Evolutionary conservation across 306 rosid genomes (phyloP).

Genomic region (Lathyrus sativus): DNA sequence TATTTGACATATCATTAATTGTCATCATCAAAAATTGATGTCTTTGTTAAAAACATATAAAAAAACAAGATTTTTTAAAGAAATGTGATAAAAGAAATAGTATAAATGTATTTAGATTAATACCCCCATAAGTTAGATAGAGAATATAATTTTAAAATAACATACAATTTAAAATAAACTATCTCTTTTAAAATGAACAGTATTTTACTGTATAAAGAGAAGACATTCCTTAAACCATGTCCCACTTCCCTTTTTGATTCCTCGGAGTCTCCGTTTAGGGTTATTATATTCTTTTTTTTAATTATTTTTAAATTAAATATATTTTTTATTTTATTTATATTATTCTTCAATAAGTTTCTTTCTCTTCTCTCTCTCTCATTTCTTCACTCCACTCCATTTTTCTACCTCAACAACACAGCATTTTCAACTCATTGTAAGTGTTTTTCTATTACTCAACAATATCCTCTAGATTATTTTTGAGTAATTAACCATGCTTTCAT

Average conservation of each 20-base stretch:
- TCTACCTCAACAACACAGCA: slow-evolving; percentile 8
- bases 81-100: too few relatives aligned
- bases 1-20: too few relatives aligned
- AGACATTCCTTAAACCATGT: slow-evolving; percentile 22
- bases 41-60: too few relatives aligned
- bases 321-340: slow-evolving; percentile 23
- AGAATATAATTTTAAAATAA: too few relatives aligned
- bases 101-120: too few relatives aligned
- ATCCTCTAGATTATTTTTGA: neutral
- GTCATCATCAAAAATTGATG: too few relatives aligned
- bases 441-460: neutral
- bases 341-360: neutral
- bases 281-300: neutral
- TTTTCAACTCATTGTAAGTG: slow-evolving; percentile 20
- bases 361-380: slow-evolving; percentile 24
- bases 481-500: neutral
- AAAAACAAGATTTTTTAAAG: too few relatives aligned
- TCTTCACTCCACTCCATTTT: slow-evolving; percentile 12
- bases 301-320: neutral
- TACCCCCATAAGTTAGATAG: too few relatives aligned
- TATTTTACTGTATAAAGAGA: neutral
- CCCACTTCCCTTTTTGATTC: slow-evolving; percentile 30
- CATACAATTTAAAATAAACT: too few relatives aligned
- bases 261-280: slow-evolving; percentile 48
- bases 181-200: too few relatives aligned